Evolutionary conservation across 495 filamentous ascomycete species (phyloP).

Genomic region (Oidiodendron maius): DNA sequence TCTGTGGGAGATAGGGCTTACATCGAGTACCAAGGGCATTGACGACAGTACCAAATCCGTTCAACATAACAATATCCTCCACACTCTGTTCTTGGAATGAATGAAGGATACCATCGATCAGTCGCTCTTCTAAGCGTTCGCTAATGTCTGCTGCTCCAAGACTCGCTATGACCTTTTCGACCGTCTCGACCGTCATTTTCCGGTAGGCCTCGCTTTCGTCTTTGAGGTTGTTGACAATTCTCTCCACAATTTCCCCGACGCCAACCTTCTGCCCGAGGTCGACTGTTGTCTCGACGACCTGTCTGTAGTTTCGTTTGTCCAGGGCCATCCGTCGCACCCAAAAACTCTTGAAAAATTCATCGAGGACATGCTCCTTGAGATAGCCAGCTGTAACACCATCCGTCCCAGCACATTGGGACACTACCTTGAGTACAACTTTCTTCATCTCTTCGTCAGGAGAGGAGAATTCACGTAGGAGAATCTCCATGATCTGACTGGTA

Average conservation of each 20-base stretch:
- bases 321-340: constrained; percentile 97
- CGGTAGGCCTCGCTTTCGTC: constrained; percentile 97
- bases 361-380: constrained; percentile 88
- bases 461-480: constrained; percentile 89
- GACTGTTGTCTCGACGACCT: constrained; percentile 97
- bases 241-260: constrained; percentile 87
- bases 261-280: constrained; percentile 97
- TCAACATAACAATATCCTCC: constrained; percentile 92
- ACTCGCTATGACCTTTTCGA: constrained; percentile 90
- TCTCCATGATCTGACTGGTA: constrained; percentile 97
- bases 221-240: constrained; percentile 90
- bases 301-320: constrained; percentile 93
- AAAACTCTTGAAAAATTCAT: constrained; percentile 98
- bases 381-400: constrained; percentile 93
- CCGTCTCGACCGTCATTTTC: constrained; percentile 97
- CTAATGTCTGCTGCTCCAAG: constrained; percentile 92
- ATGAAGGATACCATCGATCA: constrained; percentile 94
- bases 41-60: constrained; percentile 97
- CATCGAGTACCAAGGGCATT: constrained; percentile 90
- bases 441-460: constrained; percentile 99
- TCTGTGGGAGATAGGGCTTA: constrained; percentile 95
- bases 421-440: constrained; percentile 95
- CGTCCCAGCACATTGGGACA: constrained; percentile 93
- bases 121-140: constrained; percentile 81
- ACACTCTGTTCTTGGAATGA: constrained; percentile 98